Evolutionary conservation across 805 yeast genomes (phyloP), one percentile per base, ranked within the genome.

Genomic region (Myxozyma melibiosi): DNA sequence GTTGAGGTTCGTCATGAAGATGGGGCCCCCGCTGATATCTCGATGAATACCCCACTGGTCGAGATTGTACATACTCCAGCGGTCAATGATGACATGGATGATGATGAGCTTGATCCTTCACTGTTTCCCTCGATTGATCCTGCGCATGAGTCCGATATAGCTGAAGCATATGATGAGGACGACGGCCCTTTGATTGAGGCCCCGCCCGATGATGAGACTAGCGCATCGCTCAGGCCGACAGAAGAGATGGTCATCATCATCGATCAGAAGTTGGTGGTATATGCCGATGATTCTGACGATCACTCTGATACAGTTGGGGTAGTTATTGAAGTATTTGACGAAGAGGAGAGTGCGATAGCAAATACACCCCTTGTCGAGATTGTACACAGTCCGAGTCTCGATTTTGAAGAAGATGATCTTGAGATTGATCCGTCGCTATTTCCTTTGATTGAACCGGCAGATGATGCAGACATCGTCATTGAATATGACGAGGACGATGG

Each of bases 151-250:
- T 30, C 39, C 8, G 35, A 37, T 16, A 7, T 14, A 14, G 34
- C 30, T 25, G 51, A 52, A 33, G 13, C 11, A 14, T 38, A 50
- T 11, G 30, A 45, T n/a, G 49, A 51, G 9, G 56, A 44, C 20
- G 46, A 52, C 14, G 38, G 28, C 14, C 51, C 56, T n/a, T 20
- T 44, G 16, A 40, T 52, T 30, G 45, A 52, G 39, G 34, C 24
- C 4, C 14, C 4, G 27, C 34, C 43, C 9, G 41, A 25, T 28
- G 13, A 7, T 33, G n/a, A n/a, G 20, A 11, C 40, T 4, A 4
- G 4, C 4, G n/a, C 20, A 3, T 28, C 33, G 4, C 2, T 7
- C 6, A 45, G 25, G 31, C n/a, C 22, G 7, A 4, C 38, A 7
- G 3, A 6, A 6, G 22, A 2, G 2, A 18, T 11, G 13, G 37